Base-by-base conservation (phyloP, 345 rosid genomes). In the Murraya koenigii region DNA sequence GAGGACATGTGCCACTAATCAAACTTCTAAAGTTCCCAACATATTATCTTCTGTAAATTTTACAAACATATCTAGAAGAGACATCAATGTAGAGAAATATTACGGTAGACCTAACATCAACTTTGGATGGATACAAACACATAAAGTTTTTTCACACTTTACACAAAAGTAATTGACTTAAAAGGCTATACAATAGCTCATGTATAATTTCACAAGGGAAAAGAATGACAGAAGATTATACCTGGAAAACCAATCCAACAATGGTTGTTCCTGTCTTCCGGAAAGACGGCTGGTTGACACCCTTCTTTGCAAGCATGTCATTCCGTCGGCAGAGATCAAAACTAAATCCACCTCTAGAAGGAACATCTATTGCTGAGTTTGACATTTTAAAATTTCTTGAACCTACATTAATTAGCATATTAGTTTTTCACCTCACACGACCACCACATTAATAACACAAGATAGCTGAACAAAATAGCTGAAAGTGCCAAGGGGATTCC, bases 211-310 rank as follows among this genome's bases (percentile, higher is more conserved):
- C 39, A 41, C 30, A 30, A 44, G 30, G 33, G 20, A 2, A 30
- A 70, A 13, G 13, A 19, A 17, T 22, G 5, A 44, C 41, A 26
- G 6, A 56, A 23, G 15, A 2, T 47, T 65, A 66, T 71, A 95
- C 99, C 97, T 90, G 82, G 76, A 88, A 94, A 73, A 89, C 83
- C 70, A 95, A 78, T 36, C 98, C 98, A 76, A 95, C 99, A 74
- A 95, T 95, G 47, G 99, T 95, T 33, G 99, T 95, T 68, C 99
- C 99, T 0, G 99, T 95, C 86, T 94, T 95, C 22, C 92, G 81
- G 44, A 41, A 93, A 13, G 94, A 86, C 0, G 98, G 98, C 39
- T 87, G 87, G 38, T 84, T 89, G 36, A 75, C 84, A 69, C 98
- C 97, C 78, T 89, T 90, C 64, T 87, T 82, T 8, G 75, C 69